Percentiles rank a stretch among this genome's conserved stretches.
These are phyloP conservation scores for Oxyria digyna DNA, from an alignment of 148 eudicot genomes.

Conservation along the genomic window DNA sequence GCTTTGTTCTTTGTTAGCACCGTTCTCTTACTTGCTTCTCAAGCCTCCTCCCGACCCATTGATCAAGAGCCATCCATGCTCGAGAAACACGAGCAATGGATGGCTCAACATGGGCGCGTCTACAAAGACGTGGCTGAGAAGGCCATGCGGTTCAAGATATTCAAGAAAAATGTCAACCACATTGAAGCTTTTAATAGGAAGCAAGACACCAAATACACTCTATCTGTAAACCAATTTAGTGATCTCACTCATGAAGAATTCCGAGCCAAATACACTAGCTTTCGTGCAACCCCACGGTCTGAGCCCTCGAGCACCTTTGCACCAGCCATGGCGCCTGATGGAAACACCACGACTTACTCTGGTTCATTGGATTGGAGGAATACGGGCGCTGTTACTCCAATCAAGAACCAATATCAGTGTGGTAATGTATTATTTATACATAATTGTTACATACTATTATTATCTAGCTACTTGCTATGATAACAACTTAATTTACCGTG, in stretches of 20 bases:
- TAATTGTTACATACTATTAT: too few species aligned
- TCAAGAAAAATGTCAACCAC: slow-evolving; percentile 31
- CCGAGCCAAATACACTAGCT: slow-evolving; percentile 28
- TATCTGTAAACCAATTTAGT: slow-evolving; percentile 42
- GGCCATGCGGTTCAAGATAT: slow-evolving; percentile 29
- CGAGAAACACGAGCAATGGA: slow-evolving; percentile 46
- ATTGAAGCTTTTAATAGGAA: slow-evolving; percentile 33
- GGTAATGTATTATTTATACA: too few species aligned
- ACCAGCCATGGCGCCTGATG: background rate
- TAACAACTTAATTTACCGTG: too few species aligned
- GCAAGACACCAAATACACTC: slow-evolving; percentile 15
- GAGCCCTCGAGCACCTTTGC: background rate
- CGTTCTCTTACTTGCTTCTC: background rate
- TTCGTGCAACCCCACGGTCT: background rate
- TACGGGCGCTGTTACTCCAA: slow-evolving; percentile 44
- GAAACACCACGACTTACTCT: background rate
- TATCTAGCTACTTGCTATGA: too few species aligned
- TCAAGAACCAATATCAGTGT: slow-evolving; percentile 45
- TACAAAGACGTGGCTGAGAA: slow-evolving; percentile 38
- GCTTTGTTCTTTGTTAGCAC: background rate
- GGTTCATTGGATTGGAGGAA: slow-evolving; percentile 44
- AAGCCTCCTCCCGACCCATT: slow-evolving; percentile 19
- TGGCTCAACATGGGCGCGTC: slow-evolving; percentile 38
- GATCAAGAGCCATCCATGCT: slow-evolving; percentile 19
- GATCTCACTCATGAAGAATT: slow-evolving; percentile 58